Base-by-base conservation (phyloP, 805 yeast genomes). In the Starmerella vitae region DNA sequence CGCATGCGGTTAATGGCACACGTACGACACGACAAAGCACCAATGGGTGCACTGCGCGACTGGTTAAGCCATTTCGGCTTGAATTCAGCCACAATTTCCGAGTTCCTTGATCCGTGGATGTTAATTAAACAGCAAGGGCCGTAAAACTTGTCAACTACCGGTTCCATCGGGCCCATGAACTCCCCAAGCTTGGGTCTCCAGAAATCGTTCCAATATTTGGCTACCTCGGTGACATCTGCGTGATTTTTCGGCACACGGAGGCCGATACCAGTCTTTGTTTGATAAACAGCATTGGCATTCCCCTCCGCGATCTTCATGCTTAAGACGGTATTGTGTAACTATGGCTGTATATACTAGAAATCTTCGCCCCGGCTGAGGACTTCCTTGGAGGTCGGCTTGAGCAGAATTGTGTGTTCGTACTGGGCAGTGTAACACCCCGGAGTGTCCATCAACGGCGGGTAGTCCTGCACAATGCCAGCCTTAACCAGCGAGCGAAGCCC, bases 291-390 rank as follows among this genome's bases (percentile, higher is more conserved):
- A 21, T 48, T 48, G 3, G 51, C 47, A 10, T 25, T 32, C 2
- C 51, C 51, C 14, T 48, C 41, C 3, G 45, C 46, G 2, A 40
- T 17, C 4, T 27, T 17, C 12, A 22, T 22, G 12, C 26, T 8
- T 22, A 22, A 7, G 10, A 7, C 26, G 12, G 7, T 8, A 12
- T 12, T 7, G 26, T 22, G 26, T 22, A 12, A 12, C 12, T 22
- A 22, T 7, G 26, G 7, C 7, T 22, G 26, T 22, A 22, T 22
- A 14, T 13, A n/a, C 14, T 61, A 88, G 57, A 76, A 91, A 61
- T 91, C 99, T 33, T 84, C 95, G 36, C 99, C 98, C 50, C 88
- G 72, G 12, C 95, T 82, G 17, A 91, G 85, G 33, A 91, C 88
- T 62, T 91, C 99, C 65, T 88, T 91, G 61, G 73, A 74, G 42